phyloP scores from a whole-genome alignment of 495 filamentous ascomycete genomes.

The Trichoderma gamsii region DNA sequence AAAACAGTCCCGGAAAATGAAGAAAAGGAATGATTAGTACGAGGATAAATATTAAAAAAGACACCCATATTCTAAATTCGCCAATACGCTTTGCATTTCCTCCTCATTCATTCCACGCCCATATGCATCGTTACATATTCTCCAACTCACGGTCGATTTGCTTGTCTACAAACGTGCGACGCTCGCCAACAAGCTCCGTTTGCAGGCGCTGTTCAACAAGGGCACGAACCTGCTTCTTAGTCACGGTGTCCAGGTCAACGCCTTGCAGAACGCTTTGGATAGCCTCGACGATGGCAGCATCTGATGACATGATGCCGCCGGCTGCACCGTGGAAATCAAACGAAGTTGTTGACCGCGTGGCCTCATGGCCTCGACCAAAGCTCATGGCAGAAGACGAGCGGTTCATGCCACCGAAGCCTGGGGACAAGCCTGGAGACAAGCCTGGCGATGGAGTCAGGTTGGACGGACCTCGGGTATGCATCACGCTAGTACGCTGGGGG shows the following conservation, averaged over 20 bases:
- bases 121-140: constrained; percentile 61
- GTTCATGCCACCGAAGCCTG: constrained; percentile 24
- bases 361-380: constrained; percentile 33
- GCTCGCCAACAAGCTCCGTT: constrained; percentile 76
- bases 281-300: constrained; percentile 71
- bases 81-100: neutral
- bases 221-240: constrained; percentile 93
- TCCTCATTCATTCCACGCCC: neutral
- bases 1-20: neutral
- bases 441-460: constrained; percentile 20
- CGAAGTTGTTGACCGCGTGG: constrained; percentile 55
- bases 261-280: constrained; percentile 78
- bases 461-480: constrained; percentile 31
- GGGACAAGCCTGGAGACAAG: constrained; percentile 26
- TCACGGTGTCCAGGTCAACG: constrained; percentile 90
- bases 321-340: constrained; percentile 67
- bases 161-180: constrained; percentile 75
- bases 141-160: constrained; percentile 91
- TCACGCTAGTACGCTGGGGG: constrained; percentile 30
- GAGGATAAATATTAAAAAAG: neutral
- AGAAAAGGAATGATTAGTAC: constrained; percentile 3
- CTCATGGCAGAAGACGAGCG: constrained; percentile 36
- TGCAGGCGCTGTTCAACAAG: constrained; percentile 89
- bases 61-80: neutral
- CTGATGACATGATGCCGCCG: constrained; percentile 54